Evolutionary conservation across 345 rosid species (phyloP).

Genomic region (Eucalyptus cloeziana): DNA sequence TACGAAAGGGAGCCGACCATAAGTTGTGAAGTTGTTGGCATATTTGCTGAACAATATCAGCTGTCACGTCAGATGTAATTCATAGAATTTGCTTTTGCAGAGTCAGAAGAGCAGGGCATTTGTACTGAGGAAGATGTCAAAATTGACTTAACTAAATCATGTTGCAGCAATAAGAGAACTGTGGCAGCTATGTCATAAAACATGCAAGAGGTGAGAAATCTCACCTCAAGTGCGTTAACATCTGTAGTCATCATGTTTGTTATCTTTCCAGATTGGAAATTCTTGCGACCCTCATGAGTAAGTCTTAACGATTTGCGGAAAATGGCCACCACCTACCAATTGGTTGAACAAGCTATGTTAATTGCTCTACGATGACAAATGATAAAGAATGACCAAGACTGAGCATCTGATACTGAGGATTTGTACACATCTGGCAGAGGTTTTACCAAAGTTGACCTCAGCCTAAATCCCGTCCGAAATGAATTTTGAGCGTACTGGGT

Average conservation of each 20-base stretch:
- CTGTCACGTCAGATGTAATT: background rate
- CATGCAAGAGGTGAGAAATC: background rate
- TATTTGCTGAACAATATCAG: conserved; percentile 48
- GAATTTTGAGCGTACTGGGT: conserved; percentile 80
- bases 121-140: background rate
- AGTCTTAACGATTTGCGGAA: conserved; percentile 79
- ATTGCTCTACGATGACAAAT: background rate
- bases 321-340: conserved; percentile 74
- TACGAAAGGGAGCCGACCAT: conserved; percentile 98
- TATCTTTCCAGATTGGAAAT: conserved; percentile 81
- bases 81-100: background rate
- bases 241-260: conserved; percentile 95
- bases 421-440: background rate
- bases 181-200: background rate
- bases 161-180: background rate
- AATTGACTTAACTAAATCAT: background rate
- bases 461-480: conserved; percentile 78
- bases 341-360: background rate
- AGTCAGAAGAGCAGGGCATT: background rate
- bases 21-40: conserved; percentile 75
- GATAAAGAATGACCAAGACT: background rate
- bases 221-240: conserved; percentile 83
- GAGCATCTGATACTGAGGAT: background rate
- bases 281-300: conserved; percentile 72
- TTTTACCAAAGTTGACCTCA: conserved; percentile 87